Conservation (phyloP, 495 filamentous ascomycete genomes). For the Aspergillus affinis region DNA sequence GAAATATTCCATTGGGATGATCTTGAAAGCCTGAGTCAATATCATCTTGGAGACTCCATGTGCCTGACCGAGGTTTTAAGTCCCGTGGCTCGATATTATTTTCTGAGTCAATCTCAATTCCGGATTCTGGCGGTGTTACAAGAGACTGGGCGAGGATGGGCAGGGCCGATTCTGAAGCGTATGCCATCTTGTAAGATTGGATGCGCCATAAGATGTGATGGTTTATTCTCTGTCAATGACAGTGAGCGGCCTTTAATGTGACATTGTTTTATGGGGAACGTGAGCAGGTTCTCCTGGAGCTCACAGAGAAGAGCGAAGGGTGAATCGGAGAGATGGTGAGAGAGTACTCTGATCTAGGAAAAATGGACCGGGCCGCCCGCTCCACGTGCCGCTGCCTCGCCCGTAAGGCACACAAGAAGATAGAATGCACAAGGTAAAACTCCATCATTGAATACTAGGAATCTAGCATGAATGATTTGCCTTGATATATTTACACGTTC, state of each 20-base stretch:
- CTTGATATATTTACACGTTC: too few relatives aligned
- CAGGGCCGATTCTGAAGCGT: conserved; percentile 32
- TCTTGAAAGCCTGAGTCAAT: conserved; percentile 25
- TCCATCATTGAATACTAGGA: too few relatives aligned
- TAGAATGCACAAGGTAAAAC: too few relatives aligned
- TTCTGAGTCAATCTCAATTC: background rate
- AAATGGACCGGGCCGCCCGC: background rate
- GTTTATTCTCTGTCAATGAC: background rate
- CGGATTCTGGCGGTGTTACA: conserved; percentile 11
- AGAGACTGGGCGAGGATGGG: conserved; percentile 40
- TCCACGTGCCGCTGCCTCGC: background rate
- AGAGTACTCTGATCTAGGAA: background rate
- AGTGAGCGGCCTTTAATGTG: background rate
- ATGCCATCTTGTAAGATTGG: conserved; percentile 10
- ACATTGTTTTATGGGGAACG: background rate
- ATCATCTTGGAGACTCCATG: conserved; percentile 37
- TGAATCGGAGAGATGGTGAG: too few relatives aligned
- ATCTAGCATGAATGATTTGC: too few relatives aligned
- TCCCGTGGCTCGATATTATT: background rate
- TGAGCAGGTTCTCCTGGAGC: background rate
- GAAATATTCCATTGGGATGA: conserved; percentile 24
- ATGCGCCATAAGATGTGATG: background rate
- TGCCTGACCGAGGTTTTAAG: conserved; percentile 1
- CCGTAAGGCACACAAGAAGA: background rate
- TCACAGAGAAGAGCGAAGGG: too few relatives aligned